These are phyloP conservation scores for Exophiala calicioides DNA, from an alignment of 2,329 filamentous ascomycete species.

Conservation along the genomic window DNA sequence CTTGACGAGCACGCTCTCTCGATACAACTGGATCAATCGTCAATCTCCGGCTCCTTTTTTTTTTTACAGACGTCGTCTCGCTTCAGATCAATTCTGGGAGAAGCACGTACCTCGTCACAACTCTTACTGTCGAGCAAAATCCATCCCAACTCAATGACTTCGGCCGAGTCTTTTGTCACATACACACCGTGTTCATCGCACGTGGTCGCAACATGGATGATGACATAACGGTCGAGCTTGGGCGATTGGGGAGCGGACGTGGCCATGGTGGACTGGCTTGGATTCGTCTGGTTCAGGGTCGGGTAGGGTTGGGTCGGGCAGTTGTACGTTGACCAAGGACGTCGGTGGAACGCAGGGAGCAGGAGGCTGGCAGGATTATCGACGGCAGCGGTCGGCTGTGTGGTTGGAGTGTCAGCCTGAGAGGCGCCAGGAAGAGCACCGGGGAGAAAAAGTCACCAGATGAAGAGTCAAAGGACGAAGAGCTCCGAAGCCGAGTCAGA, in stretches of 20 bases:
- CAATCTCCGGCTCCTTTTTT: slow-evolving; percentile 21
- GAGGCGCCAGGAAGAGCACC: not conserved
- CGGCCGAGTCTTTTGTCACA: slow-evolving; percentile 97
- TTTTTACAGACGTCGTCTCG: too few species aligned
- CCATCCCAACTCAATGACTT: slow-evolving; percentile 99
- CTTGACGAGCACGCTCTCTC: slow-evolving; percentile 95
- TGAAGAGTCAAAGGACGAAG: slow-evolving; percentile 11
- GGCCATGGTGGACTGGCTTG: slow-evolving; percentile 43
- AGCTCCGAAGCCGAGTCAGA: slow-evolving; percentile 22
- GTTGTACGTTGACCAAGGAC: slow-evolving; percentile 3
- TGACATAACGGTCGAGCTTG: slow-evolving; percentile 91
- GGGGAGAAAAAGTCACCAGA: slow-evolving; percentile 16
- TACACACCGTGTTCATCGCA: slow-evolving; percentile 99
- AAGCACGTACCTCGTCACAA: slow-evolving; percentile 79
- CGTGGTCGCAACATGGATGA: slow-evolving; percentile 97
- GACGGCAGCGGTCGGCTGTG: slow-evolving; percentile 12
- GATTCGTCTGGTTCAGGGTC: slow-evolving; percentile 2
- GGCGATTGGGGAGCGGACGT: slow-evolving; percentile 56
- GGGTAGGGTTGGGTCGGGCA: too few species aligned
- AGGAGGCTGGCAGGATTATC: slow-evolving; percentile 9
- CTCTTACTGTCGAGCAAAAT: slow-evolving; percentile 89
- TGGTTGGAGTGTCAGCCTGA: slow-evolving; percentile 14
- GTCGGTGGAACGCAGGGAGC: not conserved
- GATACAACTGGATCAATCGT: slow-evolving; percentile 68
- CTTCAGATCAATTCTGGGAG: slow-evolving; percentile 18